Conservation (phyloP, 306 rosid genomes). For the Erythrophleum fordii region DNA sequence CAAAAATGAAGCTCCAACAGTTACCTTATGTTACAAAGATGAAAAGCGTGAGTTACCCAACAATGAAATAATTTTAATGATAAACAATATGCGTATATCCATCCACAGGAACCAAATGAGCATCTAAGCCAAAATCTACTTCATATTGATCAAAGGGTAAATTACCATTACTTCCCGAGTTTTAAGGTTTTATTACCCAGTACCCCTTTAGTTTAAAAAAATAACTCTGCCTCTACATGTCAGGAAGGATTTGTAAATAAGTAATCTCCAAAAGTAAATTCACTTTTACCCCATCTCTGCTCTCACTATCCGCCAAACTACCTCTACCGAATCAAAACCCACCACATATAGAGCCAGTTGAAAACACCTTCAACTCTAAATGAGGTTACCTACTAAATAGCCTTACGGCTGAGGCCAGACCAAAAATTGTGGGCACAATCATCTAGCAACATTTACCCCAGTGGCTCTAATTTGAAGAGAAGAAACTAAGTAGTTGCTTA, state of each 20-base stretch:
- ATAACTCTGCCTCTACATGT: not conserved
- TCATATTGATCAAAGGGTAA: not conserved
- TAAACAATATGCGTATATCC: not conserved
- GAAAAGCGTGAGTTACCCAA: not conserved
- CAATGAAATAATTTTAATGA: not conserved
- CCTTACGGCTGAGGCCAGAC: slow-evolving; percentile 61
- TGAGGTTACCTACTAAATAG: slow-evolving; percentile 6
- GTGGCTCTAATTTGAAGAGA: slow-evolving; percentile 72
- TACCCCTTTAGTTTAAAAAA: not conserved
- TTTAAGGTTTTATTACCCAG: not conserved
- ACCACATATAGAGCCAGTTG: slow-evolving; percentile 64
- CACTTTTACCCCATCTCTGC: not conserved
- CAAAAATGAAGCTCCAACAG: slow-evolving; percentile 83
- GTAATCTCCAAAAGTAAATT: not conserved
- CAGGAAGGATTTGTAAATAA: not conserved
- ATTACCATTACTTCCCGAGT: not conserved
- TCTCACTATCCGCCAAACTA: not conserved
- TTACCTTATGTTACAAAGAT: slow-evolving; percentile 55
- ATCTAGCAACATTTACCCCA: slow-evolving; percentile 81
- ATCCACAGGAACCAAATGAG: not conserved
- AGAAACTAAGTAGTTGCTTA: slow-evolving; percentile 94
- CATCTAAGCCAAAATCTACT: not conserved
- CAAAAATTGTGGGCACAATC: slow-evolving; percentile 70
- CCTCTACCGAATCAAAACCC: slow-evolving; percentile 73
- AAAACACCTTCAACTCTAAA: slow-evolving; percentile 53